A percentile compares a stretch with the other conserved stretches of the same genome.
Conservation (phyloP, 1,284 basidiomycete species). For the Spongispora temasekensis region DNA sequence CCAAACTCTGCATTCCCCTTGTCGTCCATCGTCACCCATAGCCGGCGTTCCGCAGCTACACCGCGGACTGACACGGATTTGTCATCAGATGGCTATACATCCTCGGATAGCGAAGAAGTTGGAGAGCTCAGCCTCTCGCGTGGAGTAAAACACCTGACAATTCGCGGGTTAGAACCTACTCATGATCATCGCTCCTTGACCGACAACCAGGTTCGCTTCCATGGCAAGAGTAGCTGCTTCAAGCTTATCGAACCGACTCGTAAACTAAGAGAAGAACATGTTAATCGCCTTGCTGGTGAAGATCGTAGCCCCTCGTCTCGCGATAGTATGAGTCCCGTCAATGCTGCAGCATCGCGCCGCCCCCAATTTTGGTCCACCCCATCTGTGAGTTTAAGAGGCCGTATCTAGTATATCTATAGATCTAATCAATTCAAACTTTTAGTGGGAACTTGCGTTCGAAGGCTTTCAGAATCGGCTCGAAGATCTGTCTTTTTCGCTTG, state of each 20-base stretch:
- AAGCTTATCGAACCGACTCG: constrained; percentile 54
- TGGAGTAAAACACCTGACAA: constrained; percentile 42
- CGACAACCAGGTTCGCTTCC: constrained; percentile 51
- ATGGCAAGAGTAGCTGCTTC: constrained; percentile 62
- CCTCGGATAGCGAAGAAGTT: constrained; percentile 44
- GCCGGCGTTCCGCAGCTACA: constrained; percentile 15
- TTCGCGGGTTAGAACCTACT: constrained; percentile 40
- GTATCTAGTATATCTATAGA: constrained; percentile 1
- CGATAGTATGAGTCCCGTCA: constrained; percentile 24
- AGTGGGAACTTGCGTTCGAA: constrained; percentile 68
- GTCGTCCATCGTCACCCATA: constrained; percentile 2
- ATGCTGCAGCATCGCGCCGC: constrained; percentile 29
- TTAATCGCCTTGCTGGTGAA: constrained; percentile 29
- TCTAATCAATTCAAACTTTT: constrained; percentile 6
- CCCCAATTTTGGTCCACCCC: constrained; percentile 40
- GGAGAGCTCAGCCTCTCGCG: constrained; percentile 40
- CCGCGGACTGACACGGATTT: constrained; percentile 36
- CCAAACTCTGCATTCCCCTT: constrained; percentile 6
- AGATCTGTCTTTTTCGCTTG: constrained; percentile 40
- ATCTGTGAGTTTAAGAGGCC: constrained; percentile 27
- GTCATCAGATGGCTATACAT: constrained; percentile 35
- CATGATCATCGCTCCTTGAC: constrained; percentile 17
- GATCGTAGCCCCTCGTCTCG: constrained; percentile 15
- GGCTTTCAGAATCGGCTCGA: constrained; percentile 41
- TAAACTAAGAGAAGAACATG: constrained; percentile 52